Conservation (phyloP, 176 grass and related monocot genomes). For the Zoysia japonica region DNA sequence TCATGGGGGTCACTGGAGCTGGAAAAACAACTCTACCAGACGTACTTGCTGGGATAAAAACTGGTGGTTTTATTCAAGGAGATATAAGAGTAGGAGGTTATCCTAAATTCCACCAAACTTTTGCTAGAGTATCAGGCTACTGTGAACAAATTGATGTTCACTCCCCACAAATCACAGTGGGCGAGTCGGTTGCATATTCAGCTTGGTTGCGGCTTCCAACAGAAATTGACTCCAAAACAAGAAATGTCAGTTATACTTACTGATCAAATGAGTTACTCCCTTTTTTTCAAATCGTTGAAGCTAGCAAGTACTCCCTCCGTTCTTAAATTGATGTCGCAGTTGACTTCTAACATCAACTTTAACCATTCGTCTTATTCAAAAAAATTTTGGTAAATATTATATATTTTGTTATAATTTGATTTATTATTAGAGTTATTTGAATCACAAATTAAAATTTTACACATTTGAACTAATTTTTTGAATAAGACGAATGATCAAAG, state of each 20-base stretch:
- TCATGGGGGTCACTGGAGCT: constrained; percentile 82
- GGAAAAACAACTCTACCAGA: constrained; percentile 83
- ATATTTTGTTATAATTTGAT: no score
- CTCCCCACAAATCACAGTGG: constrained; percentile 72
- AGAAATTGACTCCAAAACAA: constrained; percentile 55
- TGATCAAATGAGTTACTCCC: background rate
- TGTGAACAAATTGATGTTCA: constrained; percentile 79
- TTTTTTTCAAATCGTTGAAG: no score
- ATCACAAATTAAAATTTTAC: no score
- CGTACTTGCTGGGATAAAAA: constrained; percentile 81
- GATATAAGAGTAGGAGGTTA: constrained; percentile 79
- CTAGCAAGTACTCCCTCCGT: no score
- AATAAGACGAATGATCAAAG: no score
- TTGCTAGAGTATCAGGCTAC: constrained; percentile 80
- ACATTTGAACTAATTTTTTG: no score
- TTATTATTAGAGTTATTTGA: no score
- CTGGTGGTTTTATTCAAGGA: constrained; percentile 65
- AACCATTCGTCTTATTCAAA: no score
- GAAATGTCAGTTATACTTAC: constrained; percentile 49
- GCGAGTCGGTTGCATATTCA: constrained; percentile 74
- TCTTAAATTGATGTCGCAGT: no score
- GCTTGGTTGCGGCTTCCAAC: constrained; percentile 69
- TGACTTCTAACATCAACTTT: no score
- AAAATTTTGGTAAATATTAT: no score
- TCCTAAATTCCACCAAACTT: constrained; percentile 68